phyloP scores from a whole-genome alignment of 2,329 filamentous ascomycete genomes.

The Botrytis tulipae region DNA sequence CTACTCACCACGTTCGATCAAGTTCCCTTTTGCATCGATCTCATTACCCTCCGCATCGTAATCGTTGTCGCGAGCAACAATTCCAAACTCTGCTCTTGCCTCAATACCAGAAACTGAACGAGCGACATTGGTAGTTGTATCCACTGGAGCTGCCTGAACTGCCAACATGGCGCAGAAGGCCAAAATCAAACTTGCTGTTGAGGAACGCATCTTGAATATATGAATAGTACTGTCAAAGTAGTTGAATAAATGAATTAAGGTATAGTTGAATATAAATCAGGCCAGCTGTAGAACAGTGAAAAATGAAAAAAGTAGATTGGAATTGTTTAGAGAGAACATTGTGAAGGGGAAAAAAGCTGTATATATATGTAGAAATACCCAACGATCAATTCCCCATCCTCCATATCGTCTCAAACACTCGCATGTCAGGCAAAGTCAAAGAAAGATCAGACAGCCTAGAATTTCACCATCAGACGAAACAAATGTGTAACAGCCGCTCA shows the following conservation, averaged over 20 bases:
- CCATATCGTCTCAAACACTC: slow-evolving; percentile 13
- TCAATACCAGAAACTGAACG: slow-evolving; percentile 18
- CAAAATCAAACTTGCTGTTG: slow-evolving; percentile 31
- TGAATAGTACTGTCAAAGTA: slow-evolving; percentile 11
- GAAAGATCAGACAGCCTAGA: slow-evolving; percentile 2
- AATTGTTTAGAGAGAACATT: not conserved
- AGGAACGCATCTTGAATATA: slow-evolving; percentile 30
- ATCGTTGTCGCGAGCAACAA: not conserved
- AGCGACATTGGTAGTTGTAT: slow-evolving; percentile 13
- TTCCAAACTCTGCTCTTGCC: not conserved
- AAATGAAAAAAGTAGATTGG: not conserved
- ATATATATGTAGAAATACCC: slow-evolving; percentile 6
- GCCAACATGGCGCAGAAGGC: slow-evolving; percentile 32
- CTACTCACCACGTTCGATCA: not conserved
- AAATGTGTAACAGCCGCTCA: slow-evolving; percentile 4
- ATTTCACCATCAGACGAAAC: slow-evolving; percentile 7
- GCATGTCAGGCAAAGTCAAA: not conserved
- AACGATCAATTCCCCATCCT: not conserved
- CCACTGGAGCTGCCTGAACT: slow-evolving; percentile 29
- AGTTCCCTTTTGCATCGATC: slow-evolving; percentile 1
- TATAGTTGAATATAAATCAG: slow-evolving; percentile 14
- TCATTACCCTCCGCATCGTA: slow-evolving; percentile 3
- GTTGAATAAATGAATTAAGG: not conserved
- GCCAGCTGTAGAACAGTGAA: slow-evolving; percentile 11
- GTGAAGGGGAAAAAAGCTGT: not conserved